Evolutionary conservation across 495 filamentous ascomycete genomes (phyloP), one percentile per base, ranked within the genome.

Genomic region (Rhypophila decipiens): DNA sequence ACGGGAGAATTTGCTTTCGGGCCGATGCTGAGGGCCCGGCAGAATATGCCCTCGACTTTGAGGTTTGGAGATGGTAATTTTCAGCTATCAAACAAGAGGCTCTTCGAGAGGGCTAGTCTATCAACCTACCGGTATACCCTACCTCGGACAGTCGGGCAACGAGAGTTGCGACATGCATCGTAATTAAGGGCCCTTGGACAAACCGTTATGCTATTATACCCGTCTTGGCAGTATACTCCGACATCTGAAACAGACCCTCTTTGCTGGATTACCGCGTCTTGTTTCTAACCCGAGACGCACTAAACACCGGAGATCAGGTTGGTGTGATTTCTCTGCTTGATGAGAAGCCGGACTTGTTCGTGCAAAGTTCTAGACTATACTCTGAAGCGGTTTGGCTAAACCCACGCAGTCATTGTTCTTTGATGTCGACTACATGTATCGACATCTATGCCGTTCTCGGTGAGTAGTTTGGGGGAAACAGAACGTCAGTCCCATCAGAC

Each of bases 111-210:
- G 11, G 9, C 41, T 7, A 17, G 21, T 42, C 42, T 35, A n/a
- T n/a, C n/a, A n/a, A n/a, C n/a, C n/a, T n/a, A n/a, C n/a, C n/a
- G n/a, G n/a, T 15, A 44, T 24, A 33, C 27, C 43, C 43, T n/a
- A n/a, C 21, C 43, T 46, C 43, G 43, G 43, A 36, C 43, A 36
- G 31, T 46, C 43, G 43, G 43, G 31, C 21, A 46, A 36, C n/a
- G n/a, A n/a, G n/a, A n/a, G n/a, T n/a, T n/a, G n/a, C n/a, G n/a
- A n/a, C n/a, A n/a, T n/a, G n/a, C n/a, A n/a, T n/a, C n/a, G n/a
- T n/a, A n/a, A n/a, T n/a, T n/a, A n/a, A n/a, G n/a, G n/a, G n/a
- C n/a, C n/a, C n/a, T n/a, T n/a, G n/a, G n/a, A n/a, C n/a, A n/a
- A n/a, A n/a, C 36, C 36, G 36, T 17, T 18, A 15, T 5, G 31